Percentiles rank a stretch among this genome's conserved stretches.
Evolutionary conservation across 2,329 filamentous ascomycete genomes (phyloP).

Genomic region (Monascus ruber): DNA sequence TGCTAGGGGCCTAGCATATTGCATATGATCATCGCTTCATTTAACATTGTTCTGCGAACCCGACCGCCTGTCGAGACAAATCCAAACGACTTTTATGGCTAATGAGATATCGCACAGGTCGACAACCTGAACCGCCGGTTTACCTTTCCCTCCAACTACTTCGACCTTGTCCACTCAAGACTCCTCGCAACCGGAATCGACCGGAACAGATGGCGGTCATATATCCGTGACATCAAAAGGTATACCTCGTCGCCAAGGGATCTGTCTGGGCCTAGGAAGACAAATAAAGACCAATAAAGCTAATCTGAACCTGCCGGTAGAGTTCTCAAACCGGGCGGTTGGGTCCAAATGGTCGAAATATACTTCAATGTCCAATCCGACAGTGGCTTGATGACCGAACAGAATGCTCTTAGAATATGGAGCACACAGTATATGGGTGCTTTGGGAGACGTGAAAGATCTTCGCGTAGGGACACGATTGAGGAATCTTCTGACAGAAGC

Average conservation of each 20-base stretch:
- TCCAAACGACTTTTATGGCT: slow-evolving; percentile 3
- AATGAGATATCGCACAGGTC: slow-evolving; percentile 30
- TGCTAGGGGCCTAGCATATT: no score
- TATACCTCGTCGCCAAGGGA: slow-evolving; percentile 11
- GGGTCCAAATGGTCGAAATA: slow-evolving; percentile 81
- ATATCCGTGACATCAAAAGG: slow-evolving; percentile 62
- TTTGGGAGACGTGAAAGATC: slow-evolving; percentile 54
- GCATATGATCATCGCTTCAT: no score
- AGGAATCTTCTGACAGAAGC: slow-evolving; percentile 47
- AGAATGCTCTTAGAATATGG: slow-evolving; percentile 55
- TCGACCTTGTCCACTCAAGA: slow-evolving; percentile 73
- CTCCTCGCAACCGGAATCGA: slow-evolving; percentile 53
- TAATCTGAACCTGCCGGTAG: slow-evolving; percentile 8
- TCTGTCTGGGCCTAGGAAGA: background rate
- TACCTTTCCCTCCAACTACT: slow-evolving; percentile 58
- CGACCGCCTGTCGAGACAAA: no score
- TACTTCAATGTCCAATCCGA: slow-evolving; percentile 79
- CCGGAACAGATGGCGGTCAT: slow-evolving; percentile 58
- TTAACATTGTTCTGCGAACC: no score
- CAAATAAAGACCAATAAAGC: background rate
- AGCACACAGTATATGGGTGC: slow-evolving; percentile 53
- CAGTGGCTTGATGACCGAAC: slow-evolving; percentile 62
- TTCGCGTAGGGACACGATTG: slow-evolving; percentile 51
- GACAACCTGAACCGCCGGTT: slow-evolving; percentile 61
- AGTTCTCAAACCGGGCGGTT: slow-evolving; percentile 59